phyloP scores from a whole-genome alignment of 2,329 filamentous ascomycete species.

The Lasiodiplodia sp. region DNA sequence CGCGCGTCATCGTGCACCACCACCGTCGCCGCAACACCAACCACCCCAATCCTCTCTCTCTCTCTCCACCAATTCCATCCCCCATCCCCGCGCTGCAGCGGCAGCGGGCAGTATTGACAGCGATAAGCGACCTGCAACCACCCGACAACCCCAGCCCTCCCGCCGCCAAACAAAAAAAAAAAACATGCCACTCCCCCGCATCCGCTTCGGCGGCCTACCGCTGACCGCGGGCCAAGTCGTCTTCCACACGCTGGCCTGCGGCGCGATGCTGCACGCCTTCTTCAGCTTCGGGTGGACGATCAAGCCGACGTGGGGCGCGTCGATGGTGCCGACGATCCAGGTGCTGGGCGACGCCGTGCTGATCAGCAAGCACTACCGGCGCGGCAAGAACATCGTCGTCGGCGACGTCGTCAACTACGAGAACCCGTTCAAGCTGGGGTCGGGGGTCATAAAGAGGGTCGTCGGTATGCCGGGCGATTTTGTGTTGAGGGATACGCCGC shows the following conservation, averaged over 20 bases:
- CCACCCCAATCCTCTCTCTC: neutral
- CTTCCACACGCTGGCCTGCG: constrained; percentile 30
- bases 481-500: constrained; percentile 71
- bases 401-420: constrained; percentile 84
- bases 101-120: neutral
- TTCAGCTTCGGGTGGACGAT: constrained; percentile 65
- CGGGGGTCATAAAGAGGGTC: constrained; percentile 79
- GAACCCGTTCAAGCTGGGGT: constrained; percentile 69
- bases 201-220: neutral
- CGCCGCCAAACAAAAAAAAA: constrained; percentile 31
- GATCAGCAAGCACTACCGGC: constrained; percentile 70
- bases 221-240: constrained; percentile 18
- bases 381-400: constrained; percentile 72
- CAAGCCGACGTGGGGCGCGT: constrained; percentile 71
- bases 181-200: constrained; percentile 34
- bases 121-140: neutral
- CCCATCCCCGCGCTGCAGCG: neutral
- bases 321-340: constrained; percentile 87
- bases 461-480: constrained; percentile 68
- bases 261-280: constrained; percentile 43
- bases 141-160: neutral
- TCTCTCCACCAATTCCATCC: neutral
- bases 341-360: constrained; percentile 72
- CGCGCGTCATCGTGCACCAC: neutral
- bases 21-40: neutral